These are phyloP conservation scores for Tirmania nivea DNA, from an alignment of 495 filamentous ascomycete genomes.

Conservation along the genomic window DNA sequence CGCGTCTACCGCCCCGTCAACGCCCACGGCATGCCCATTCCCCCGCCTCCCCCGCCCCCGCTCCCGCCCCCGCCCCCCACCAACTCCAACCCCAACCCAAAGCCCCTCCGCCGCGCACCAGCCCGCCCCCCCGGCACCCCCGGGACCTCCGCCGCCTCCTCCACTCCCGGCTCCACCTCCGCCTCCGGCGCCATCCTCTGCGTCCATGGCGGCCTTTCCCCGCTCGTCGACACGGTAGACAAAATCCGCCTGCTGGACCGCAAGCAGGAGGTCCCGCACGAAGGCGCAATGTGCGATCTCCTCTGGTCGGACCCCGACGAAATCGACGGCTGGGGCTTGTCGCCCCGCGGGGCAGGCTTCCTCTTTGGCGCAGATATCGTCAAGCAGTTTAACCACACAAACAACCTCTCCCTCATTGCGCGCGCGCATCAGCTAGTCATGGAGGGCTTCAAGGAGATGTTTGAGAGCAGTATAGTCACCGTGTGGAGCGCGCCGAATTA, in stretches of 20 bases:
- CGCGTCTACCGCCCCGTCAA: constrained; percentile 35
- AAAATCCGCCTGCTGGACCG: constrained; percentile 89
- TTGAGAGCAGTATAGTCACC: constrained; percentile 80
- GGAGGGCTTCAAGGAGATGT: constrained; percentile 99
- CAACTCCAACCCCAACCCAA: constrained; percentile 24
- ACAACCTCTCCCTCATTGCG: constrained; percentile 77
- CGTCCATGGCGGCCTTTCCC: constrained; percentile 83
- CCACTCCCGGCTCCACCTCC: constrained; percentile 26
- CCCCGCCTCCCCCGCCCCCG: constrained; percentile 19
- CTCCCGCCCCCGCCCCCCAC: constrained; percentile 16
- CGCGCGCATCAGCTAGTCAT: constrained; percentile 94
- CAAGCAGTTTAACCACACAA: constrained; percentile 80
- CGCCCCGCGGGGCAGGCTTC: constrained; percentile 85
- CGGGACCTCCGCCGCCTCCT: constrained; percentile 53
- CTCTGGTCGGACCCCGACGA: constrained; percentile 97
- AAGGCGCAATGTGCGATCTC: constrained; percentile 96
- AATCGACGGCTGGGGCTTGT: constrained; percentile 93
- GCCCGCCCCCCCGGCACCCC: constrained; percentile 32
- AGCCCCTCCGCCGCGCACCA: constrained; percentile 12
- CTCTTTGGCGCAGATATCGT: constrained; percentile 93
- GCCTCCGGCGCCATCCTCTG: constrained; percentile 67
- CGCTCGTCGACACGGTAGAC: constrained; percentile 80
- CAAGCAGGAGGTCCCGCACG: constrained; percentile 95
- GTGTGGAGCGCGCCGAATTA: constrained; percentile 97
- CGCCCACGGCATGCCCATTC: constrained; percentile 19